A percentile compares a stretch with the other conserved stretches of the same genome.
These are phyloP conservation scores for Scenedesmus sp. DNA, from an alignment of 163 green algal species.

Conservation along the genomic window DNA sequence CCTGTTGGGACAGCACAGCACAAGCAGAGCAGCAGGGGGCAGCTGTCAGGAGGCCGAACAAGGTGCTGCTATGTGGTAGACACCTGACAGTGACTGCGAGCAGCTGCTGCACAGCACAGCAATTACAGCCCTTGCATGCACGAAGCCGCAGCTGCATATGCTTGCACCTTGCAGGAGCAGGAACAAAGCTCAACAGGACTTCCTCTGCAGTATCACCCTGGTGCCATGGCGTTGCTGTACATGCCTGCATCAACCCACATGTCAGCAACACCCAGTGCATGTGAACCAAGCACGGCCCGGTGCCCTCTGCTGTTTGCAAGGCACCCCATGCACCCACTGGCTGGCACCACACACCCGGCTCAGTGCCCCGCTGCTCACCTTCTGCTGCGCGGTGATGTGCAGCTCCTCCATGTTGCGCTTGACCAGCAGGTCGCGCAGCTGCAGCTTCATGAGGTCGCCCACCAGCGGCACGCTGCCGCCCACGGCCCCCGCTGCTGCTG, in stretches of 20 bases:
- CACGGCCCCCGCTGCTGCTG: background rate
- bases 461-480: background rate
- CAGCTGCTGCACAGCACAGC: background rate
- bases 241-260: background rate
- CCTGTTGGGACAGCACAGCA: background rate
- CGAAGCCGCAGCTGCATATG: background rate
- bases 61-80: no score
- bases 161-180: background rate
- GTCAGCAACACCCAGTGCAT: background rate
- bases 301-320: background rate
- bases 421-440: constrained; percentile 69
- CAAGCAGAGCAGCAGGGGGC: background rate
- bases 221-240: background rate
- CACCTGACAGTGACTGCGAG: no score
- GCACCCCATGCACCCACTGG: background rate
- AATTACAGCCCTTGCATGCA: background rate
- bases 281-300: background rate
- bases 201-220: background rate
- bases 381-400: constrained; percentile 47
- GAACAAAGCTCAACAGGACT: background rate
- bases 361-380: background rate
- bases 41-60: background rate
- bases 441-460: constrained; percentile 60
- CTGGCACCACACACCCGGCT: background rate
- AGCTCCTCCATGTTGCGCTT: constrained; percentile 69